Percentiles rank a stretch among this genome's conserved stretches.
phyloP scores from a whole-genome alignment of 768 basidiomycete genomes.

The Austroboletus festivus region DNA sequence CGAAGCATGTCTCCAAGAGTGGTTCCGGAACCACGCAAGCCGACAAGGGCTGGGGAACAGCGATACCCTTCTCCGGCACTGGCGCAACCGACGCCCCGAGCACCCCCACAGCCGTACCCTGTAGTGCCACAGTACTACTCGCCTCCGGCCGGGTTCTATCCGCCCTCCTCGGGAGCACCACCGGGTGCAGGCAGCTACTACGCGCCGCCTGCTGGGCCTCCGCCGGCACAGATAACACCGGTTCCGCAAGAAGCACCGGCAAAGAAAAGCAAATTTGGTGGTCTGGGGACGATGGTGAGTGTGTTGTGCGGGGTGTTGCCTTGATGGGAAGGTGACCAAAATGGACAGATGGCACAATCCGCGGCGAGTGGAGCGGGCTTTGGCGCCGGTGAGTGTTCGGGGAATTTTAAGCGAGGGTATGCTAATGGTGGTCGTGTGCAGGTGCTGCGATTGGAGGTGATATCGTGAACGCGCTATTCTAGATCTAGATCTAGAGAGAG shows the following conservation, averaged over 20 bases:
- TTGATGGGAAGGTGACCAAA: background rate
- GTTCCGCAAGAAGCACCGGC: slow-evolving; percentile 28
- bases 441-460: slow-evolving; percentile 45
- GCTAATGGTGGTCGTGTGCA: slow-evolving; percentile 13
- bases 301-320: background rate
- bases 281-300: slow-evolving; percentile 38
- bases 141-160: slow-evolving; percentile 15
- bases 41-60: slow-evolving; percentile 6
- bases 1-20: slow-evolving; percentile 19
- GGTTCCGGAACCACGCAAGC: slow-evolving; percentile 22
- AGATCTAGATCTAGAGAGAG: background rate
- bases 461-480: slow-evolving; percentile 49
- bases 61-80: slow-evolving; percentile 19
- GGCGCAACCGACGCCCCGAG: background rate
- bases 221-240: slow-evolving; percentile 31
- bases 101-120: too few relatives aligned
- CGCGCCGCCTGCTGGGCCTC: slow-evolving; percentile 32
- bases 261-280: slow-evolving; percentile 40
- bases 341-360: slow-evolving; percentile 29
- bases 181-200: slow-evolving; percentile 15
- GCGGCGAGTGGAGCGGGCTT: slow-evolving; percentile 46
- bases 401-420: too few relatives aligned
- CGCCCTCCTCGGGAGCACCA: slow-evolving; percentile 11
- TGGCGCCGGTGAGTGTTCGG: slow-evolving; percentile 37
- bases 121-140: slow-evolving; percentile 13